Evolutionary conservation across 1,284 basidiomycete species (phyloP).

Genomic region (Boletus sp.): DNA sequence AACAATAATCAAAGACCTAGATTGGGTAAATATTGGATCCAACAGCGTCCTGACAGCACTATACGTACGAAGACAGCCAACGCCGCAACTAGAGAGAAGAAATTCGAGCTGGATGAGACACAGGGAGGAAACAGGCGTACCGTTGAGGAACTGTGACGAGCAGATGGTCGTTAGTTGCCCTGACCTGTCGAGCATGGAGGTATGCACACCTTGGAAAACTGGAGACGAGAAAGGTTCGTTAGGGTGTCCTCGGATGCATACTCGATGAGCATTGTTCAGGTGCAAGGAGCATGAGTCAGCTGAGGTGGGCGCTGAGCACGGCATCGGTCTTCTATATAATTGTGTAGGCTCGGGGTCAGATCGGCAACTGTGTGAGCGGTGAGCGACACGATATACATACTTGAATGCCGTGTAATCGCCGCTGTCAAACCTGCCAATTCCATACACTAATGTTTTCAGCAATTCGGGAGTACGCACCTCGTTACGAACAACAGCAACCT

Average conservation of each 20-base stretch:
- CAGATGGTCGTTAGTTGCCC: background rate
- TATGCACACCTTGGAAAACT: slow-evolving; percentile 21
- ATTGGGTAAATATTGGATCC: background rate
- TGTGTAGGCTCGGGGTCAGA: too few species aligned
- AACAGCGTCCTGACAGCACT: background rate
- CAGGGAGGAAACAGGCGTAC: slow-evolving; percentile 2
- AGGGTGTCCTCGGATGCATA: background rate
- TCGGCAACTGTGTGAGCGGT: too few species aligned
- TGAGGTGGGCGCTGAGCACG: background rate
- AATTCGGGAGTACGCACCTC: too few species aligned
- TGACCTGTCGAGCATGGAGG: background rate
- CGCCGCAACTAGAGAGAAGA: slow-evolving; percentile 17
- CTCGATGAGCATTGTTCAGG: slow-evolving; percentile 9
- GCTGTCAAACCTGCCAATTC: too few species aligned
- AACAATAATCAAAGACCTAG: slow-evolving; percentile 21
- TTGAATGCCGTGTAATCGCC: too few species aligned
- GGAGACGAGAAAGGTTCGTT: slow-evolving; percentile 16
- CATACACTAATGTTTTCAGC: too few species aligned
- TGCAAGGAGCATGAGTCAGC: background rate
- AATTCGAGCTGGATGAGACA: background rate
- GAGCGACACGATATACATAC: too few species aligned
- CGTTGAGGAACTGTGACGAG: slow-evolving; percentile 21
- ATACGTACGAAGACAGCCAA: slow-evolving; percentile 21
- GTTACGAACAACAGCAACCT: too few species aligned
- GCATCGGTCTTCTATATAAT: too few species aligned